These are phyloP conservation scores for Candida hungchunana DNA, from an alignment of 805 yeast genomes.

Conservation along the genomic window DNA sequence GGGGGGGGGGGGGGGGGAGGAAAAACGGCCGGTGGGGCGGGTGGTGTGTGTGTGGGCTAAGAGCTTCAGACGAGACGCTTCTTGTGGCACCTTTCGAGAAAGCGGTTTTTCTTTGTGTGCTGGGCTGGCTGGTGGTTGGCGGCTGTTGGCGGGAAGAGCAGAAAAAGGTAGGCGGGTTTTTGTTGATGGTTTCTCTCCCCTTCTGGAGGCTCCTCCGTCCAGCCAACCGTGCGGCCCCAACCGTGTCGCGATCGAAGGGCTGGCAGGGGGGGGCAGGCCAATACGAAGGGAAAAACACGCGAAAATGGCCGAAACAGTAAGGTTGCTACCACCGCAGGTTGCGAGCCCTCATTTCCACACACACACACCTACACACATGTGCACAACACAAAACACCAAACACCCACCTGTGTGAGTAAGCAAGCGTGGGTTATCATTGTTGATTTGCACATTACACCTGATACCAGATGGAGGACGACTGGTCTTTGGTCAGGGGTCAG, in stretches of 20 bases:
- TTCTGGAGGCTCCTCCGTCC: too few species aligned
- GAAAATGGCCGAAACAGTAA: background rate
- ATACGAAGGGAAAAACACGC: background rate
- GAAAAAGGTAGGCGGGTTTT: background rate
- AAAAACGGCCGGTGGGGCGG: background rate
- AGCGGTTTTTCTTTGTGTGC: too few species aligned
- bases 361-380: background rate
- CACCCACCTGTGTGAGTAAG: too few species aligned
- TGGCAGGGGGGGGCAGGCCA: conserved; percentile 1
- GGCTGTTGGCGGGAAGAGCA: background rate
- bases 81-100: too few species aligned
- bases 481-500: too few species aligned
- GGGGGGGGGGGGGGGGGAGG: too few species aligned
- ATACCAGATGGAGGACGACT: too few species aligned
- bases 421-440: too few species aligned
- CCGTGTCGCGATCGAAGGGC: conserved; percentile 2
- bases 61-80: too few species aligned
- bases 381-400: too few species aligned
- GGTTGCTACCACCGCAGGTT: background rate
- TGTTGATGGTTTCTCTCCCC: too few species aligned
- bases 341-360: background rate
- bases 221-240: conserved; percentile 3
- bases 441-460: too few species aligned
- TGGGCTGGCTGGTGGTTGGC: background rate
- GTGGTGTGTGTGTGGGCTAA: background rate